A percentile compares a stretch with the other conserved stretches of the same genome.
phyloP scores from a whole-genome alignment of 805 yeast species.

The Metschnikowia drakensbergensis region DNA sequence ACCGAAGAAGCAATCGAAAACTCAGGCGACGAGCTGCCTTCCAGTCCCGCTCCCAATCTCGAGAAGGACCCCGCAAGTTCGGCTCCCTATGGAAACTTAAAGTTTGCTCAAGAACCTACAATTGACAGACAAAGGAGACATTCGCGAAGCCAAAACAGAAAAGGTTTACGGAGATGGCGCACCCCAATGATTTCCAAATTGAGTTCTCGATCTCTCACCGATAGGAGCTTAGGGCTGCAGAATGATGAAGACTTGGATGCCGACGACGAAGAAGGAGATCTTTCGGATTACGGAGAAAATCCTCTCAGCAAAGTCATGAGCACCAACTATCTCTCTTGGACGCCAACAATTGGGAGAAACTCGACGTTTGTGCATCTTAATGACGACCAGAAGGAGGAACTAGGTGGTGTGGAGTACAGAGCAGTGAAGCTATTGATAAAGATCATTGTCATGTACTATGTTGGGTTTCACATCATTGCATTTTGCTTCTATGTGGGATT shows the following conservation, averaged over 20 bases:
- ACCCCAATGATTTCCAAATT: constrained; percentile 13
- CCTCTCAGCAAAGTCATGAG: constrained; percentile 36
- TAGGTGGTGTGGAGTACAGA: constrained; percentile 96
- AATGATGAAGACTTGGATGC: constrained; percentile 11
- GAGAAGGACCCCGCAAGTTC: background rate
- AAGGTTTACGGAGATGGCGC: constrained; percentile 16
- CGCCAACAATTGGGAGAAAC: constrained; percentile 88
- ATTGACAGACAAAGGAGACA: constrained; percentile 13
- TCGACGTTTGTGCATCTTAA: constrained; percentile 83
- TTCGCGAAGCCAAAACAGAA: constrained; percentile 3
- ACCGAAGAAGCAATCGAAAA: constrained; percentile 14
- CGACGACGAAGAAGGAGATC: constrained; percentile 16
- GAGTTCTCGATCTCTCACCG: constrained; percentile 11
- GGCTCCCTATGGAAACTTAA: constrained; percentile 6
- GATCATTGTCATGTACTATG: constrained; percentile 60
- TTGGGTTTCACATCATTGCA: constrained; percentile 68
- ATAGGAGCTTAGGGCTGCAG: constrained; percentile 6
- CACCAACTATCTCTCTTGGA: constrained; percentile 77
- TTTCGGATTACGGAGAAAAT: constrained; percentile 16
- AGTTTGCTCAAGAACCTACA: constrained; percentile 16
- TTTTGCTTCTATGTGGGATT: constrained; percentile 58
- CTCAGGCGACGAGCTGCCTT: constrained; percentile 13
- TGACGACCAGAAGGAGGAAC: constrained; percentile 82
- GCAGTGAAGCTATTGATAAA: constrained; percentile 74
- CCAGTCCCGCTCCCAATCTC: background rate